These are phyloP conservation scores for Talaromyces liani DNA, from an alignment of 495 filamentous ascomycete genomes.

Conservation along the genomic window DNA sequence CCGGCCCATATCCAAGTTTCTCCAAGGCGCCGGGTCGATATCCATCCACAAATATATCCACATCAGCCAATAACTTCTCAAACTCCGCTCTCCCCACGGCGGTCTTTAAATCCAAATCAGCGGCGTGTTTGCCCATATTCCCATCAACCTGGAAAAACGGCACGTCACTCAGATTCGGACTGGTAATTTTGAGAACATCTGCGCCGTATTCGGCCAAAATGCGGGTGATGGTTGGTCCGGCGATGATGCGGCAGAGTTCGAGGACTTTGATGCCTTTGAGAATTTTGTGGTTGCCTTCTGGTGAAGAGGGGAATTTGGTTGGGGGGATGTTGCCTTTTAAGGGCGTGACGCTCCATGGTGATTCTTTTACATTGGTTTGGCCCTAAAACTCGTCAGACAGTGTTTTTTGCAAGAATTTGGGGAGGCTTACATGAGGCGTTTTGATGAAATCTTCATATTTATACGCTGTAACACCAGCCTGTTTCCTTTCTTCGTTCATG, in stretches of 20 bases:
- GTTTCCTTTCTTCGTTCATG: slow-evolving; percentile 52
- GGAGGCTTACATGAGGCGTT: slow-evolving; percentile 48
- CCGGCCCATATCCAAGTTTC: slow-evolving; percentile 53
- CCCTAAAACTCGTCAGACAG: slow-evolving; percentile 26
- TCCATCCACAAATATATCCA: slow-evolving; percentile 57
- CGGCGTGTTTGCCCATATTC: slow-evolving; percentile 61
- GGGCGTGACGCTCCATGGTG: slow-evolving; percentile 46
- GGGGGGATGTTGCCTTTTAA: slow-evolving; percentile 41
- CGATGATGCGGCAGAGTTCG: slow-evolving; percentile 59
- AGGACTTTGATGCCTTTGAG: slow-evolving; percentile 44
- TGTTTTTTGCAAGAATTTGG: slow-evolving; percentile 11
- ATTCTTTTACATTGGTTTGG: slow-evolving; percentile 36
- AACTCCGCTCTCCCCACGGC: slow-evolving; percentile 47
- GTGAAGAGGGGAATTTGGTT: slow-evolving; percentile 40
- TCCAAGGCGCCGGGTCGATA: slow-evolving; percentile 62
- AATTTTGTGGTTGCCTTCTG: slow-evolving; percentile 21
- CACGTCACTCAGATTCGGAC: slow-evolving; percentile 59
- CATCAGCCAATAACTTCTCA: slow-evolving; percentile 49
- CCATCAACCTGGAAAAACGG: slow-evolving; percentile 77
- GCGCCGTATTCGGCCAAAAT: slow-evolving; percentile 63
- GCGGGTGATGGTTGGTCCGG: slow-evolving; percentile 55
- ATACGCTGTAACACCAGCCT: slow-evolving; percentile 60
- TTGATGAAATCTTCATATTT: slow-evolving; percentile 58
- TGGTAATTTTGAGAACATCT: slow-evolving; percentile 63
- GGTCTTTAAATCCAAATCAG: slow-evolving; percentile 52